Evolutionary conservation across 495 filamentous ascomycete genomes (phyloP), one percentile per base, ranked within the genome.

Genomic region (Daldinia concentrica): DNA sequence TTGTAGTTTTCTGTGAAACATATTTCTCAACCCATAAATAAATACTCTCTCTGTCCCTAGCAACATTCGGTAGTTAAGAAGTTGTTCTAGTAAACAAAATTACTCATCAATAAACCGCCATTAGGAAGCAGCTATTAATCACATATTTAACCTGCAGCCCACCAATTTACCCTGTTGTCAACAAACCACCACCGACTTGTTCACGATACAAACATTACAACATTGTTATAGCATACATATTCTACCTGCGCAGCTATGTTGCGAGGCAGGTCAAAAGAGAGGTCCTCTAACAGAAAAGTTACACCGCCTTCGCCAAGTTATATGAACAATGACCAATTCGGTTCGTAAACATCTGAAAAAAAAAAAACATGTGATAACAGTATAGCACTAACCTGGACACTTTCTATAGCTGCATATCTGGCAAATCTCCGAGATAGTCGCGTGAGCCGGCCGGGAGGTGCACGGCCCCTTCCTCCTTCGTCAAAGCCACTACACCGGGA

Each of bases 281-380:
- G 64, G 62, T 65, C 68, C 24, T 65, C 75, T 15, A 45, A 37
- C 77, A 82, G 88, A 71, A 92, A 90, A 82, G 86, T 88, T 69
- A 89, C 89, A 51, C 90, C 90, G 68, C 90, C 92, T 24, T 89
- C 89, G 39, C 90, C 92, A 26, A 86, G 87, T 41, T 96, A 92
- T 81, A 97, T 97, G 94, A 89, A 89, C 37, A 89, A 88, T 77
- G 89, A 94, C 51, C 93, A 97, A 81, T 90, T 96, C 78, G 91
- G 94, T 97, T 82, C 84, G 88, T 72, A 71, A 51, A 48, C 66
- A 61, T 80, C 50, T 17, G 5, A 58, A 72, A 69, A 58, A 58
- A 62, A 58, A 72, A 69, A 58, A 58, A 62, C 29, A 68, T 76
- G 62, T 73, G 64, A 54, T 34, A 71, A 59, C 72, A 41, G 32